A percentile compares a stretch with the other conserved stretches of the same genome.
These are phyloP conservation scores for Pleurozium schreberi DNA, from an alignment of 225 moss, liverwort and hornwort genomes.

Conservation along the genomic window DNA sequence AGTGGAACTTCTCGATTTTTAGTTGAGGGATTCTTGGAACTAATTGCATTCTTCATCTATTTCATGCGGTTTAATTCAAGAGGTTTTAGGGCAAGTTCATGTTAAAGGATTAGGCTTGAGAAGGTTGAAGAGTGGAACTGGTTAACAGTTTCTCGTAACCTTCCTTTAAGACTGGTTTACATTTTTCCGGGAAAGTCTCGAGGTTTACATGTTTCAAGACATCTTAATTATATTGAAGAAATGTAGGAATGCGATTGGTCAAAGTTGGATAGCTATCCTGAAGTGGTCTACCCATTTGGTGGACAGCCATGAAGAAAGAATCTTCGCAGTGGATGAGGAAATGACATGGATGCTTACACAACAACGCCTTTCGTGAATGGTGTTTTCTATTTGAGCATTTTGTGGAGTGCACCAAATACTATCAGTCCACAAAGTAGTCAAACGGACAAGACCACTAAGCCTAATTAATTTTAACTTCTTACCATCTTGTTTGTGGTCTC, in stretches of 20 bases:
- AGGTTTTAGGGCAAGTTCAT: neutral
- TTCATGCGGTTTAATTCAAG: neutral
- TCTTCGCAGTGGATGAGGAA: neutral
- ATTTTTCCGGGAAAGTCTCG: neutral
- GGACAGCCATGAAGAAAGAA: neutral
- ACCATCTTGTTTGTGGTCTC: neutral
- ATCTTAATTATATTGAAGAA: neutral
- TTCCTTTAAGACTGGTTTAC: neutral
- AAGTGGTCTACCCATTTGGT: neutral
- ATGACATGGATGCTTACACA: neutral
- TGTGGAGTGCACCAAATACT: neutral
- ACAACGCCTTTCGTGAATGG: neutral
- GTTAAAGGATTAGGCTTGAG: neutral
- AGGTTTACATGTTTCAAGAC: neutral
- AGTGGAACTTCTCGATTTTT: neutral
- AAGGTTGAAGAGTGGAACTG: neutral
- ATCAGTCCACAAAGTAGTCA: neutral
- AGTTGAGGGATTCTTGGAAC: neutral
- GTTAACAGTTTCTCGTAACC: neutral
- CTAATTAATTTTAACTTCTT: neutral
- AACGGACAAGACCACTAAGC: neutral
- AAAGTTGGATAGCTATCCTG: neutral
- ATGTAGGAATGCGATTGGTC: neutral
- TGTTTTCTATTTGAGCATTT: neutral
- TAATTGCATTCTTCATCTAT: neutral